These are phyloP conservation scores for Solanum tacnaense DNA, from an alignment of 257 asterid genomes.

Conservation along the genomic window DNA sequence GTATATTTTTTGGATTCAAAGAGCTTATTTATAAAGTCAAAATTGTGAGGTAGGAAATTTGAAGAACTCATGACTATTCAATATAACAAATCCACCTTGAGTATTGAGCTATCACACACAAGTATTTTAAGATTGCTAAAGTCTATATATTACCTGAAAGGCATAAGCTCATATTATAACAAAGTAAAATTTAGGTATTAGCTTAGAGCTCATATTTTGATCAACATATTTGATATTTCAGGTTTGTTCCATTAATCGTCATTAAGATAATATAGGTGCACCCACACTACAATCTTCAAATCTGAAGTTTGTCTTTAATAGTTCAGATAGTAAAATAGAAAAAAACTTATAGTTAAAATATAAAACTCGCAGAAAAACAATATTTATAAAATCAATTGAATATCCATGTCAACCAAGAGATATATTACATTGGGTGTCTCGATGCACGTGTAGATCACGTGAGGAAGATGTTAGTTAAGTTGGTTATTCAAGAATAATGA, in stretches of 20 bases:
- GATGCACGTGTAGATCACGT: neutral
- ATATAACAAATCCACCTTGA: neutral
- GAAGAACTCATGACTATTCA: neutral
- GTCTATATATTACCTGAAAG: neutral
- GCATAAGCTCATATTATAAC: no score
- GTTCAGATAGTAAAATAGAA: neutral
- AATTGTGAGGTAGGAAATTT: neutral
- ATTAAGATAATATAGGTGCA: no score
- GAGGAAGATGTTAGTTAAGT: neutral
- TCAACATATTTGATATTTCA: no score
- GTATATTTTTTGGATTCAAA: no score
- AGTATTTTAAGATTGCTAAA: no score
- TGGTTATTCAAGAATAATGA: neutral
- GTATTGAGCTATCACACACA: neutral
- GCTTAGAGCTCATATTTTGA: neutral
- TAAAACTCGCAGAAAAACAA: neutral
- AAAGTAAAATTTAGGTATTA: no score
- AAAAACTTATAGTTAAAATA: neutral
- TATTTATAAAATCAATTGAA: neutral
- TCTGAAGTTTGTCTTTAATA: no score
- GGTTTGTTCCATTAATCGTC: no score
- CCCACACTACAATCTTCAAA: no score
- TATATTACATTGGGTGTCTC: neutral
- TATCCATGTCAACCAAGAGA: neutral
- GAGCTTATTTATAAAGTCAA: neutral